Base-by-base conservation (phyloP, 1,284 basidiomycete species). In the Hypsizygus ulmarius region DNA sequence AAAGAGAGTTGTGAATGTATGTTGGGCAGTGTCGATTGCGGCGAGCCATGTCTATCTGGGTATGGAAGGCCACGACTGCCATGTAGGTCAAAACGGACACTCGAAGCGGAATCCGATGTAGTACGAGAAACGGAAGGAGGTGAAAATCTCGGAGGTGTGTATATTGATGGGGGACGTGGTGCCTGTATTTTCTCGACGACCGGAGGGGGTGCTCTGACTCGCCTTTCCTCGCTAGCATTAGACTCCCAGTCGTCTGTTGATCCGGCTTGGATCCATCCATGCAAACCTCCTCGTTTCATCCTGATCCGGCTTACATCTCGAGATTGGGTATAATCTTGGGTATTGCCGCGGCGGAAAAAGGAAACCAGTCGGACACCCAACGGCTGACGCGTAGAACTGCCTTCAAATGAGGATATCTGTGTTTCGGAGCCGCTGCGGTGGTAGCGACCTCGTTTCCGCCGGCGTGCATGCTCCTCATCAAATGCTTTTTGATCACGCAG, bases 261-360 rank as follows among this genome's bases (percentile, higher is more conserved):
- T 29, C 67, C 65, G 39, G 74, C 66, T 45, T 67, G 65, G 10
- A 73, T 61, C 75, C 75, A 77, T 27, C 73, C 72, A 42, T 67
- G 63, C 45, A 58, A 58, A 48, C 62, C 56, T 50, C 61, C 60
- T 47, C 59, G 57, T 21, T 47, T 43, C 40, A 37, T 45, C 36
- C 47, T 55, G 25, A 51, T 38, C 19, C 37, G 39, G 35, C 14
- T 28, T 11, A 11, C 27, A 19, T 45, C 45, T 39, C 39, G 34
- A n/a, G 45, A 14, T 16, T 38, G 43, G n/a, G 21, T 38, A 12
- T 29, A 15, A 16, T 16, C 11, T 7, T 16, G 19, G 18, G 25
- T 18, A 14, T 36, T 18, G 15, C 25, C 16, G 15, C 42, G 44
- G 38, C 37, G 8, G 14, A 57, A 54, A 14, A 56, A 35, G 21